Conservation (phyloP, 78 protist species). For the Dictyostelium brefeldianum region DNA sequence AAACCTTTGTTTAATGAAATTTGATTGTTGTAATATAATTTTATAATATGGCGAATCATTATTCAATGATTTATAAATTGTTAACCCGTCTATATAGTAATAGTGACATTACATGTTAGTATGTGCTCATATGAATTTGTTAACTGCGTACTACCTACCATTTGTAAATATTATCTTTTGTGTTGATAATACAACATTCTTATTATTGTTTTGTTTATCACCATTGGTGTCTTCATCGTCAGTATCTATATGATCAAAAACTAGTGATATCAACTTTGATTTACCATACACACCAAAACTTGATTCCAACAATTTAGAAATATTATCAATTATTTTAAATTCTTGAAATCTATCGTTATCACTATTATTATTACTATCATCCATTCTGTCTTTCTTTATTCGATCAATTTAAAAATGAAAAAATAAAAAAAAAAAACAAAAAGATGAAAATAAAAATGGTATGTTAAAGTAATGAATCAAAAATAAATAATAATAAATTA, state of each 20-base stretch:
- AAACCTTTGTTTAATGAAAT: background rate
- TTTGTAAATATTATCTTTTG: conserved; percentile 32
- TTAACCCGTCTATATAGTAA: conserved; percentile 13
- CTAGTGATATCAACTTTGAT: conserved; percentile 26
- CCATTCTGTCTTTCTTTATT: no score
- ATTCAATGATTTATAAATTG: conserved; percentile 29
- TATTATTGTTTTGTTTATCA: background rate
- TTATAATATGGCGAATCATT: conserved; percentile 44
- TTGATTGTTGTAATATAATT: conserved; percentile 16
- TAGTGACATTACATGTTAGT: no score
- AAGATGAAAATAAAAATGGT: background rate
- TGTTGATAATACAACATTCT: conserved; percentile 16
- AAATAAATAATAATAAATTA: no score
- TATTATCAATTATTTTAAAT: background rate
- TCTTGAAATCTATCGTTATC: background rate
- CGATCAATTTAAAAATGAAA: background rate
- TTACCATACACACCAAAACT: conserved; percentile 13
- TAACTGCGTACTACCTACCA: no score
- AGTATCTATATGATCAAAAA: background rate
- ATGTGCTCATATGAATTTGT: no score
- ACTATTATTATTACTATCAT: background rate
- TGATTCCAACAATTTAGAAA: background rate
- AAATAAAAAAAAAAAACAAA: background rate
- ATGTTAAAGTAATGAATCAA: no score
- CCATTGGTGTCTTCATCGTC: no score